These are phyloP conservation scores for Starmerella roubikii DNA, from an alignment of 805 yeast genomes.

Conservation along the genomic window DNA sequence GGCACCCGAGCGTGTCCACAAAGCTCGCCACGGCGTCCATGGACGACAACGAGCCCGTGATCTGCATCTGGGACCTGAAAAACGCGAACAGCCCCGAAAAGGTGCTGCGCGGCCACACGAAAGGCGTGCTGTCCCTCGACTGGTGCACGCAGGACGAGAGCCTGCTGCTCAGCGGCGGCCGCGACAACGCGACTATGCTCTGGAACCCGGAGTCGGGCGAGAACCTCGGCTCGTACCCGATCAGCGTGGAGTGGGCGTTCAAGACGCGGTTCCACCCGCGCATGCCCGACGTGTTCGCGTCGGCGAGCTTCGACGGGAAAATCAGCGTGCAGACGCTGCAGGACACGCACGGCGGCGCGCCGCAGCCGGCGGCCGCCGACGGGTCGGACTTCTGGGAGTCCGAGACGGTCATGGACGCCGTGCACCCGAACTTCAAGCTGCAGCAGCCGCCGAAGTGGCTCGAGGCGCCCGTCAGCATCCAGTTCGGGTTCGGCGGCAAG, in stretches of 20 bases:
- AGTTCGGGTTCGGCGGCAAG: conserved; percentile 92
- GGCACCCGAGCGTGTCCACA: conserved; percentile 91
- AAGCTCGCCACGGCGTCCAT: conserved; percentile 79
- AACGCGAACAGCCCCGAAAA: conserved; percentile 83
- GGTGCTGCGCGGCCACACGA: conserved; percentile 62
- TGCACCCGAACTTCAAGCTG: conserved; percentile 48
- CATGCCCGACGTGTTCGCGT: conserved; percentile 67
- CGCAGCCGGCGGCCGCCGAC: conserved; percentile 23
- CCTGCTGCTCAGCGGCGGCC: conserved; percentile 77
- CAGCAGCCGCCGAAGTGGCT: conserved; percentile 88
- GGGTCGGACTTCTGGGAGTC: conserved; percentile 79
- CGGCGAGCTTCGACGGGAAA: conserved; percentile 65
- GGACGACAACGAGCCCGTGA: conserved; percentile 55
- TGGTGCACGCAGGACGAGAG: conserved; percentile 82
- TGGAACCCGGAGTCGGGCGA: conserved; percentile 80
- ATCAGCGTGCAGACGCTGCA: conserved; percentile 74
- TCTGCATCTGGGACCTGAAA: conserved; percentile 86
- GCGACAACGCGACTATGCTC: conserved; percentile 71
- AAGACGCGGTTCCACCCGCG: conserved; percentile 76
- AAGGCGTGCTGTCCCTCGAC: conserved; percentile 80
- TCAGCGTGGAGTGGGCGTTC: conserved; percentile 88
- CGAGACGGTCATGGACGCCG: conserved; percentile 28
- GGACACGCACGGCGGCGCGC: conserved; percentile 57
- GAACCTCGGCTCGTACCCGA: conserved; percentile 74
- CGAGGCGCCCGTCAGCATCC: conserved; percentile 53